Evolutionary conservation across 2,329 filamentous ascomycete species (phyloP).

Genomic region (Alternaria incomplexa): DNA sequence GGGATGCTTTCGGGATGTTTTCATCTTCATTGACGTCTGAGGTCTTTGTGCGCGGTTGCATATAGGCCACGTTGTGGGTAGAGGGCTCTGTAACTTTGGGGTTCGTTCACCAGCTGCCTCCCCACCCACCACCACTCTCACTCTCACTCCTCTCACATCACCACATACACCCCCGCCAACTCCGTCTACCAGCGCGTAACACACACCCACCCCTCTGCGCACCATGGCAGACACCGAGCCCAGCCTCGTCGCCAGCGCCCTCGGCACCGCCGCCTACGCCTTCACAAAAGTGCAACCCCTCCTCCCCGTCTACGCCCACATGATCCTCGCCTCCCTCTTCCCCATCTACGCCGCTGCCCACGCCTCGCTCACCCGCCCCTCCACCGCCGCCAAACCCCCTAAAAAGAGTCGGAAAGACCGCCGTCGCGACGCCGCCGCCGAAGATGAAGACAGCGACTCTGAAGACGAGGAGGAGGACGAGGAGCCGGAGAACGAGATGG

Average conservation of each 20-base stretch:
- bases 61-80: not conserved
- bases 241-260: slow-evolving; percentile 34
- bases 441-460: slow-evolving; percentile 33
- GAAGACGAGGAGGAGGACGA: slow-evolving; percentile 60
- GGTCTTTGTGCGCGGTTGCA: not conserved
- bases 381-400: slow-evolving; percentile 72
- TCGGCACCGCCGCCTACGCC: slow-evolving; percentile 50
- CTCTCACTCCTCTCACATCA: not conserved
- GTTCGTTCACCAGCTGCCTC: not conserved
- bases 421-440: slow-evolving; percentile 26
- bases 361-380: slow-evolving; percentile 81
- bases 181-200: not conserved
- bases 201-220: not conserved
- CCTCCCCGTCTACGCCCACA: slow-evolving; percentile 65
- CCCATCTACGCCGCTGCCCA: slow-evolving; percentile 87
- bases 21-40: not conserved
- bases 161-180: not conserved
- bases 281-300: slow-evolving; percentile 49
- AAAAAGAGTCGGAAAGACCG: slow-evolving; percentile 60
- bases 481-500: slow-evolving; percentile 63
- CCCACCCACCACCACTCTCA: not conserved
- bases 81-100: not conserved
- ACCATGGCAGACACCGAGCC: slow-evolving; percentile 41
- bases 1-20: not conserved
- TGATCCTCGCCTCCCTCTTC: slow-evolving; percentile 73